Conservation (phyloP, 2,329 filamentous ascomycete genomes). For the Calonectria pteridis region DNA sequence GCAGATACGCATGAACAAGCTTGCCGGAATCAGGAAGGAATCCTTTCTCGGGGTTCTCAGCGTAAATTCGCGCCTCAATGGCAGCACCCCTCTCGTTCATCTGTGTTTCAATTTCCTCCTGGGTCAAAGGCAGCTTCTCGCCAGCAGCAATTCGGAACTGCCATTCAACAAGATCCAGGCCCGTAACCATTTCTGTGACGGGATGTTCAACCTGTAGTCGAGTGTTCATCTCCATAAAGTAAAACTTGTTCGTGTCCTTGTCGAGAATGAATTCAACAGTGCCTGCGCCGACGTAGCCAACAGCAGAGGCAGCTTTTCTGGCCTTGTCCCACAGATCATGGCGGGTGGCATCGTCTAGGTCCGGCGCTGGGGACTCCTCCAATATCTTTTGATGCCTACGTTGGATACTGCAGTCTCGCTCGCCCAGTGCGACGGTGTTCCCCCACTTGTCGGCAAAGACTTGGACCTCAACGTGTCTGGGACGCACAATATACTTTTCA, state of each 20-base stretch:
- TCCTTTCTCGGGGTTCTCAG: conserved; percentile 90
- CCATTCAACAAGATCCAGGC: conserved; percentile 89
- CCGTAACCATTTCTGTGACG: conserved; percentile 80
- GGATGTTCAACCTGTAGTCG: conserved; percentile 97
- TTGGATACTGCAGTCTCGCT: conserved; percentile 90
- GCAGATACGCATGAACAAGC: conserved; percentile 85
- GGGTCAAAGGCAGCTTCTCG: conserved; percentile 68
- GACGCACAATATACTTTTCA: conserved; percentile 83
- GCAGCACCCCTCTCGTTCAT: conserved; percentile 86
- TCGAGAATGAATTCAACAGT: conserved; percentile 94
- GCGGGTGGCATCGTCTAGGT: conserved; percentile 68
- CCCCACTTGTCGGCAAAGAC: conserved; percentile 88
- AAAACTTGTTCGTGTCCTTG: conserved; percentile 84
- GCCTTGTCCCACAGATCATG: conserved; percentile 76
- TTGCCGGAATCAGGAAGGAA: conserved; percentile 96
- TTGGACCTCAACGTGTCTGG: conserved; percentile 90
- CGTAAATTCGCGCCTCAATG: conserved; percentile 96
- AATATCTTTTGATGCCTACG: conserved; percentile 91
- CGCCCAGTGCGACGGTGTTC: conserved; percentile 84
- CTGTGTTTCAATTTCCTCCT: conserved; percentile 75
- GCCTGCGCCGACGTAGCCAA: conserved; percentile 89
- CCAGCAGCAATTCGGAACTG: conserved; percentile 82
- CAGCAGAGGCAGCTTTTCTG: conserved; percentile 75
- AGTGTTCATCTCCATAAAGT: conserved; percentile 87
- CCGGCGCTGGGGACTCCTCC: conserved; percentile 87